Evolutionary conservation across 305 asterid species (phyloP).

Genomic region (Andrographis paniculata): DNA sequence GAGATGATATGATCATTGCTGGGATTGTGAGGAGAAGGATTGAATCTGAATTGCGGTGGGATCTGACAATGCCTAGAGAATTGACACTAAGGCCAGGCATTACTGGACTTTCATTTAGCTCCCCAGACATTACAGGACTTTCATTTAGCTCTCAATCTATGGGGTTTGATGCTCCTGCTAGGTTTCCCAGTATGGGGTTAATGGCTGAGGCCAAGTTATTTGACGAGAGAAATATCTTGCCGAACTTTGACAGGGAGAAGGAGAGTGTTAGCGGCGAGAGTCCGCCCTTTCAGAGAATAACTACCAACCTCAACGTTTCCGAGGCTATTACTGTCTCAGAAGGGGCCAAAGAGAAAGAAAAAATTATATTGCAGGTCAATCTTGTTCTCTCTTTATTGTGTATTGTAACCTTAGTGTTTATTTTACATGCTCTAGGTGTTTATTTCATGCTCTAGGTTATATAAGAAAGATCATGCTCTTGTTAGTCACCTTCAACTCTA

Average conservation of each 20-base stretch:
- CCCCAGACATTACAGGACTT: conserved; percentile 13
- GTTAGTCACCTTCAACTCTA: no score
- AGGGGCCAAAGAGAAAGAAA: conserved; percentile 22
- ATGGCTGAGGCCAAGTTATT: conserved; percentile 10
- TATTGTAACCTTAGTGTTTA: no score
- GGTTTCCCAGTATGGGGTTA: conserved; percentile 10
- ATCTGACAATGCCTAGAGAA: conserved; percentile 30
- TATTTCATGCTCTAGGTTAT: no score
- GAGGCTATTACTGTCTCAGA: conserved; percentile 19
- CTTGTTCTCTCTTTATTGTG: conserved; percentile 6
- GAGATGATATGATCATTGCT: conserved; percentile 31
- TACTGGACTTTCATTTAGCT: conserved; percentile 8
- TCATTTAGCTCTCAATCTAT: conserved; percentile 8
- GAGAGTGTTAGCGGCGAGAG: conserved; percentile 12
- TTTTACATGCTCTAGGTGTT: no score
- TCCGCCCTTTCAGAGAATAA: conserved; percentile 18
- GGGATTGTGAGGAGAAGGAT: conserved; percentile 24
- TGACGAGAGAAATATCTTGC: conserved; percentile 16
- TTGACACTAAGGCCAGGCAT: conserved; percentile 19
- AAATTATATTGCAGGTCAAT: conserved; percentile 36
- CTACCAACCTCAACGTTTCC: conserved; percentile 13
- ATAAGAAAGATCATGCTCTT: no score
- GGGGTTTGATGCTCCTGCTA: conserved; percentile 9
- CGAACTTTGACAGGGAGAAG: conserved; percentile 20
- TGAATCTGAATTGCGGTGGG: conserved; percentile 36